Evolutionary conservation across 371 early-diverging fungal species (phyloP), one percentile per base, ranked within the genome.

Genomic region (Mortierella sp.): DNA sequence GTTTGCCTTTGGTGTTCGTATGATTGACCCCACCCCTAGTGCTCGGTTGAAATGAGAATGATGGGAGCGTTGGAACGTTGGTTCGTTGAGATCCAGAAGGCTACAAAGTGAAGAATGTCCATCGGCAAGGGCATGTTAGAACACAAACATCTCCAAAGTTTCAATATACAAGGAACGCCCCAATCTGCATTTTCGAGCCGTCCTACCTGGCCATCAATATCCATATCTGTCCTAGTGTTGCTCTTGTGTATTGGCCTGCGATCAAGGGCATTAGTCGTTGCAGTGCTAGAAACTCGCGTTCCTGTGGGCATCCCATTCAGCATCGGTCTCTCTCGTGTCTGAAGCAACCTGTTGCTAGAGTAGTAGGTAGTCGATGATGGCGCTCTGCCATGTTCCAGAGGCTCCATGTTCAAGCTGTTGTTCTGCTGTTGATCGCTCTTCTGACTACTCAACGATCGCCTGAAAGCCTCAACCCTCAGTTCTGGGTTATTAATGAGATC

Each of bases 401-500:
- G 23, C 18, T 10, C 28, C 18, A n/a, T 14, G 23, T 31, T 19
- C 16, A 42, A 23, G 19, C 30, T 34, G 34, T 53, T 43, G 51
- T n/a, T 57, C 28, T 18, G 54, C 28, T 18, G 34, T 14, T 62
- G 58, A n/a, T n/a, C 28, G 19, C 54, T 54, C 0, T 54, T 18
- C 10, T 58, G 54, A 45, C 67, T 67, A 39, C 56, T 64, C 34
- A 50, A 46, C 24, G 73, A 73, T 16, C 61, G 49, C 18, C 68
- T 49, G 10, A 64, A 27, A 24, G 61, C 73, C 19, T 67, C 52
- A 47, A 67, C 43, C 54, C 69, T 54, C 13, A 69, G 39, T 6
- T 69, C 70, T 27, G 56, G n/a, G 23, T 52, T 69, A 50, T 76
- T 62, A n/a, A 69, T 19, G 26, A 76, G 64, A 18, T 69, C 70